Base-by-base conservation (phyloP, 1,139 yeast species). In the Suhomyces terraborum region DNA sequence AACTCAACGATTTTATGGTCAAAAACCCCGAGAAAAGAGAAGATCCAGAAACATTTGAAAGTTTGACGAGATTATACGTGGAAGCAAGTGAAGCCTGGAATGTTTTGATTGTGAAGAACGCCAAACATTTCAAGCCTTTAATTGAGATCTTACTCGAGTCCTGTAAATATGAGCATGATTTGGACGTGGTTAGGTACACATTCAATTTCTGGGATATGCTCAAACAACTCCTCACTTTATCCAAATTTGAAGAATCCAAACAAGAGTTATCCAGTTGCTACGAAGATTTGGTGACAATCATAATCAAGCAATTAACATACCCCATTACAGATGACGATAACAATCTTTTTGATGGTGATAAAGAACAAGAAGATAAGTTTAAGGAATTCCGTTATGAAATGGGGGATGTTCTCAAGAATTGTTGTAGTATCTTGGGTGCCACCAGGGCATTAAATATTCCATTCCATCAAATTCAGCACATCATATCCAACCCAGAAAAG, bases 1-100 rank as follows among this genome's bases (percentile, higher is more conserved):
- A 75, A 39, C 67, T 91, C 38, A 76, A 79, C 54, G 75, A 79
- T 8, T 67, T 69, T 40, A 65, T 84, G 48, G 35, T 36, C 13
- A 48, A 54, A 13, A 47, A 58, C 42, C 63, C 63, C 3, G 64
- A 58, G n/a, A 61, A 55, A 44, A 49, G 67, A 53, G 84, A 83
- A 48, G 95, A 88, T 57, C 73, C 80, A 1, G 95, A 88, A 40
- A 73, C 79, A 20, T 78, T 87, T 56, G 82, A 85, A 45, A 83
- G 88, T 18, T 68, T 86, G 46, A 80, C 95, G 0, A 74, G 93
- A 55, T 63, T 94, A 35, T 88, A 86, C 60, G 88, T 91, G 14
- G 96, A 89, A 54, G 95, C 97, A 2, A 96, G 96, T 46, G 98
- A 91, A 62, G 77, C 95, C 2, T 94, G 98, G 98, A 94, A 88